Evolutionary conservation across 345 rosid genomes (phyloP), one percentile per base, ranked within the genome.

Genomic region (Firmiana major): DNA sequence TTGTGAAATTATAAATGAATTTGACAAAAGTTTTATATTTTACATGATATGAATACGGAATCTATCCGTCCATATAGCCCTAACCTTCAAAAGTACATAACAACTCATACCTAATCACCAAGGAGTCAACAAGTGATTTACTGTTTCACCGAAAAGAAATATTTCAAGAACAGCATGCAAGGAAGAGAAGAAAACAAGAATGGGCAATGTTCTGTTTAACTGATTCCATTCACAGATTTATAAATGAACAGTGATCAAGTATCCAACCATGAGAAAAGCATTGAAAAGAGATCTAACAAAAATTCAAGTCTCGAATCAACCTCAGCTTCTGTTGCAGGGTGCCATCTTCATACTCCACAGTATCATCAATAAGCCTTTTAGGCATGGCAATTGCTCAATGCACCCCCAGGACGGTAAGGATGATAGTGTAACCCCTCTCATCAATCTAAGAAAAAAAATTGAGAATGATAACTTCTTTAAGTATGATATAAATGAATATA

Each of bases 281-380:
- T 31, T 31, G 34, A 31, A 31, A 31, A 31, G 34, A 31, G 34
- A 31, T 31, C 34, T 31, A 31, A 31, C 34, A 31, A 31, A 31
- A 31, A 31, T 31, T 31, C 34, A 31, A 31, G 34, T 31, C 34
- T 31, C 34, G 80, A 81, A 75, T 81, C 38, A 72, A 94, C 99
- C 96, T 94, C 98, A 59, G 98, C 91, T 89, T 97, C 99, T 21
- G 99, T 91, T 78, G 99, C 98, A 17, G 99, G 92, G 99, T 98
- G 78, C 92, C 99, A 86, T 97, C 99, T n/a, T n/a, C n/a, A n/a
- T n/a, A n/a, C n/a, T n/a, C n/a, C n/a, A n/a, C n/a, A n/a, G n/a
- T n/a, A n/a, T n/a, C 99, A 86, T 97, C 99, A 69, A 64, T 91
- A 66, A 94, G 94, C 99, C 94, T 92, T 78, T 97, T 87, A 19